phyloP scores from a whole-genome alignment of 352 stramenopile genomes.

The Pythium brassicae region DNA sequence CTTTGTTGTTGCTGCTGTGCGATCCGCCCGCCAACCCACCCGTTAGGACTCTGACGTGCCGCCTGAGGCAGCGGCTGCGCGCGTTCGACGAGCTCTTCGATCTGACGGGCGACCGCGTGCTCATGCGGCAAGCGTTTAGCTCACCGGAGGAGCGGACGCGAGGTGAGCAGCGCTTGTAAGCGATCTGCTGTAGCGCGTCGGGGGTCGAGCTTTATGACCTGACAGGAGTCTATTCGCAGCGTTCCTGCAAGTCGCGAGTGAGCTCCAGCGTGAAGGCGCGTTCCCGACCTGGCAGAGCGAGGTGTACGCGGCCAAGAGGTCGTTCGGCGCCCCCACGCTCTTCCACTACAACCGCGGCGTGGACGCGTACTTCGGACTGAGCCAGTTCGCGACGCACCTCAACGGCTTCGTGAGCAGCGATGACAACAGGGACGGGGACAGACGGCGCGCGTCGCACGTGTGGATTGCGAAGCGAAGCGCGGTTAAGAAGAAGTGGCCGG shows the following conservation, averaged over 20 bases:
- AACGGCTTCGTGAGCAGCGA: conserved; percentile 52
- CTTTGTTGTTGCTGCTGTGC: too few species aligned
- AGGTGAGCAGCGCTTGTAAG: not conserved
- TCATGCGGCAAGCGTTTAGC: conserved; percentile 25
- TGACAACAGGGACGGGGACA: not conserved
- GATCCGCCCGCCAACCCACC: not conserved
- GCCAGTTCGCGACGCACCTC: conserved; percentile 62
- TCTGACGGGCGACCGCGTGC: conserved; percentile 23
- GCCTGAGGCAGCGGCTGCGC: conserved; percentile 20
- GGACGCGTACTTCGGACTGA: conserved; percentile 56
- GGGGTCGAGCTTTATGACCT: not conserved
- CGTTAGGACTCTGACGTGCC: not conserved
- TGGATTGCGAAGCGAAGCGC: conserved; percentile 58
- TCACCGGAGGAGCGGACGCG: conserved; percentile 26
- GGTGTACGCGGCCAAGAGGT: conserved; percentile 48
- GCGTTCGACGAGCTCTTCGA: conserved; percentile 28
- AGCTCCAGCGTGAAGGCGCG: conserved; percentile 34
- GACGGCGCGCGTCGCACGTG: conserved; percentile 30
- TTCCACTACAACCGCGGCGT: conserved; percentile 67
- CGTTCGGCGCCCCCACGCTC: conserved; percentile 37
- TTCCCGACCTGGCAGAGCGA: conserved; percentile 63
- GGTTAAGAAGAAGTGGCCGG: conserved; percentile 47
- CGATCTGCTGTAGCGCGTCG: not conserved
- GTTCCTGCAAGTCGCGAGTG: conserved; percentile 35
- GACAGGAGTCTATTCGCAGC: conserved; percentile 16